phyloP scores from a whole-genome alignment of 345 rosid species.

The Sonneratia caseolaris region DNA sequence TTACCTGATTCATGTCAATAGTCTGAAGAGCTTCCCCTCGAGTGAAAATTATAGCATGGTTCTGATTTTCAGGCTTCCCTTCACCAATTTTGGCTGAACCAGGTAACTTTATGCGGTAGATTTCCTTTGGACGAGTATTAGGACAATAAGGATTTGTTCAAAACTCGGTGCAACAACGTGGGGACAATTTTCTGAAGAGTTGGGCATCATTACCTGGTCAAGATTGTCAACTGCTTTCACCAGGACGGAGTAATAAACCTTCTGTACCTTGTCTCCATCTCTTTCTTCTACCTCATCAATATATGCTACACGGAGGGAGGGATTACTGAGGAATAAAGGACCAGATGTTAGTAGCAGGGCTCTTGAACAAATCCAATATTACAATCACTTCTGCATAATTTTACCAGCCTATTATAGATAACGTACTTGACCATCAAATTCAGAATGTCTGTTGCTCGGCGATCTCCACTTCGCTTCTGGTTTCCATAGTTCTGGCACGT shows the following conservation, averaged over 20 bases:
- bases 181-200: not conserved
- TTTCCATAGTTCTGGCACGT: not conserved
- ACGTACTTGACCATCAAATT: constrained; percentile 98
- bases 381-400: not conserved
- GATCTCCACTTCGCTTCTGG: not conserved
- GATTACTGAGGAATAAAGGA: constrained; percentile 48
- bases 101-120: not conserved
- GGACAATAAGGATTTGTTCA: not conserved
- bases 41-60: not conserved
- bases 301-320: constrained; percentile 23
- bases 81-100: not conserved
- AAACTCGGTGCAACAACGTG: not conserved
- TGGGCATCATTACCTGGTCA: constrained; percentile 61
- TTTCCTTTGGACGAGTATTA: constrained; percentile 10
- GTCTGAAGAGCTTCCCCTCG: not conserved
- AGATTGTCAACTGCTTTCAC: constrained; percentile 80
- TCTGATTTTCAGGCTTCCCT: not conserved
- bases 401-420: constrained; percentile 8
- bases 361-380: constrained; percentile 7
- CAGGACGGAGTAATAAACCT: constrained; percentile 21
- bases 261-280: constrained; percentile 25
- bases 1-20: constrained; percentile 8
- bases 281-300: not conserved
- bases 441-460: constrained; percentile 47
- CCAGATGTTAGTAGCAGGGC: constrained; percentile 10